Percentiles rank a stretch among this genome's conserved stretches.
These are phyloP conservation scores for Cryptosporidium meleagridis DNA, from an alignment of 169 alveolate genomes.

Conservation along the genomic window DNA sequence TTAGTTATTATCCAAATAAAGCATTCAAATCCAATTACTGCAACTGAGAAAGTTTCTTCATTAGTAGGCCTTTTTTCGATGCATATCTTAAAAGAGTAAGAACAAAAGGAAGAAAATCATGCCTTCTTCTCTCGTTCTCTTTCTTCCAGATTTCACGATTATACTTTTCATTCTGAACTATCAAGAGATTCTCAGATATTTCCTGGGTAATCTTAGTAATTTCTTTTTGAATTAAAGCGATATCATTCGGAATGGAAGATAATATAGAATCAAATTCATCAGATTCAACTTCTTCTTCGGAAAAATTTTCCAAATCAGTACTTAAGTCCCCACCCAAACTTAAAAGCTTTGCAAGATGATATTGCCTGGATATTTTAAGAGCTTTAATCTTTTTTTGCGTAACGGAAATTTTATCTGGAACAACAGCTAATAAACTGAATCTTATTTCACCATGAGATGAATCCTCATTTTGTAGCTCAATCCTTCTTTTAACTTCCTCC, in stretches of 20 bases:
- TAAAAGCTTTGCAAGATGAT: constrained; percentile 3
- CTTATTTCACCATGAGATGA: constrained; percentile 38
- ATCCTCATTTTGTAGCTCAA: constrained; percentile 33
- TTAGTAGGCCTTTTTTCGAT: constrained; percentile 54
- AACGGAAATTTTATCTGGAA: constrained; percentile 41
- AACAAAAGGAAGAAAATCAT: constrained; percentile 74
- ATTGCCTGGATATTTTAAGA: constrained; percentile 12
- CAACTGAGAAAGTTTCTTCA: constrained; percentile 25
- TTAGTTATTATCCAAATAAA: too few relatives aligned
- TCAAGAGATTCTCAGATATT: constrained; percentile 1
- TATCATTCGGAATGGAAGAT: constrained; percentile 1
- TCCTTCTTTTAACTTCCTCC: constrained; percentile 52
- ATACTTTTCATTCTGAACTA: constrained; percentile 26
- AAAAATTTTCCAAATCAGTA: background rate
- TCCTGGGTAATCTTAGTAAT: constrained; percentile 7
- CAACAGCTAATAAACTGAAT: constrained; percentile 74
- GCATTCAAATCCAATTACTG: background rate
- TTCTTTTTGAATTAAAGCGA: background rate
- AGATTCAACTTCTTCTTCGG: constrained; percentile 8
- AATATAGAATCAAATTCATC: constrained; percentile 36
- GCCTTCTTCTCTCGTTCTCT: constrained; percentile 75
- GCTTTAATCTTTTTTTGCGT: background rate
- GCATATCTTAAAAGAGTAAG: constrained; percentile 67
- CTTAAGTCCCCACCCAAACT: constrained; percentile 3
- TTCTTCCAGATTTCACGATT: constrained; percentile 68